Base-by-base conservation (phyloP, 441 rosid genomes). In the Omphalea diandra region DNA sequence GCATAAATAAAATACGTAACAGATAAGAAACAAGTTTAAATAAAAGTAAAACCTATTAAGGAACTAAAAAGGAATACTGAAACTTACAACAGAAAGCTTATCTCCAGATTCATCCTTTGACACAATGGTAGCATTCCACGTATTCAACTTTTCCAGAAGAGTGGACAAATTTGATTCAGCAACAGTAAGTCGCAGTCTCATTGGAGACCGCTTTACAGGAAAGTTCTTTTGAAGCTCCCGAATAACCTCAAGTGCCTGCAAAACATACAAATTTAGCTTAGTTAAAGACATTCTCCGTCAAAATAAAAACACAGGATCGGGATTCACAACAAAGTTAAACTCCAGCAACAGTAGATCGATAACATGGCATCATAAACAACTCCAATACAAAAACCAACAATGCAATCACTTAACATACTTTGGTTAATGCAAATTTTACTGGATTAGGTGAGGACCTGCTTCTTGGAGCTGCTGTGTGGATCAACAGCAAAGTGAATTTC, bases 401-500 rank as follows among this genome's bases (percentile, higher is more conserved):
- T 46, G 7, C 5, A 4, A 46, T 18, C 15, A 46, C 14, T 40
- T 40, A 10, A 8, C 9, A 8, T 40, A 40, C 44, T 40, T n/a
- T 20, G 9, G 32, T 2, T 53, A 27, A 54, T 9, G 11, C 29
- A 32, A 22, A 33, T 22, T 33, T 4, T 29, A n/a, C 10, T 36
- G 63, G 63, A 29, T n/a, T 35, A 35, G 27, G 44, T 20, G 8
- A 68, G 35, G 36, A 90, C 98, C 97, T 95, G 99, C 76, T 95
- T 93, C 90, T 93, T 93, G 33, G 99, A 93, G 74, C 83, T 93
- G 72, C 91, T 83, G 78, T 87, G 83, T 1, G 93, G 95, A 54
- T 95, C 99, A 73, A 93, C 87, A 71, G 98, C 97, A 38, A 95
- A 90, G 81, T 95, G 99, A 72, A 83, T 88, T 56, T 95, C 98